phyloP scores from a whole-genome alignment of 2,329 filamentous ascomycete species.

The Leptographium wingfieldii region DNA sequence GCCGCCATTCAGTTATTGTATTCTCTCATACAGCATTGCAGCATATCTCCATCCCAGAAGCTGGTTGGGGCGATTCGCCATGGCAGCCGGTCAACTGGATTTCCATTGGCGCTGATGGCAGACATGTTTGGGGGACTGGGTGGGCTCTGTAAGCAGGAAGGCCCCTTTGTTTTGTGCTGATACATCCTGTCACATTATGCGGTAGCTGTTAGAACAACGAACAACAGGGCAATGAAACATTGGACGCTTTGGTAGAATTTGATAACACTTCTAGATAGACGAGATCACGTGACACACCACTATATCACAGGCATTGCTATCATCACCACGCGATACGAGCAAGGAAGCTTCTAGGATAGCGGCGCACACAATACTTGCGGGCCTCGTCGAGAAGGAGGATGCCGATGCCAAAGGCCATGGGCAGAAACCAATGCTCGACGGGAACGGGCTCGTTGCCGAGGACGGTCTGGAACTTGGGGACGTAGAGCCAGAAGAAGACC shows the following conservation, averaged over 20 bases:
- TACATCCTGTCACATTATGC: background rate
- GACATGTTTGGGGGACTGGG: too few relatives aligned
- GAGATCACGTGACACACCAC: too few relatives aligned
- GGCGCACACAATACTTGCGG: conserved; percentile 50
- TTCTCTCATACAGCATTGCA: background rate
- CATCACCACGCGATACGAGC: conserved; percentile 50
- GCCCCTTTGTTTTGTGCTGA: background rate
- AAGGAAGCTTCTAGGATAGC: conserved; percentile 41
- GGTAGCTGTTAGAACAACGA: too few relatives aligned
- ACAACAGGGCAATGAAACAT: too few relatives aligned
- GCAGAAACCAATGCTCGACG: conserved; percentile 64
- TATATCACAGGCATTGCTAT: too few relatives aligned
- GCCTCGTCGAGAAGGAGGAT: conserved; percentile 54
- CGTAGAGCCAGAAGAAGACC: conserved; percentile 58
- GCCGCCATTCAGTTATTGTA: background rate
- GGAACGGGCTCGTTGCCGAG: conserved; percentile 52
- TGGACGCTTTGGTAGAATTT: too few relatives aligned
- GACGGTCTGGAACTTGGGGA: conserved; percentile 48
- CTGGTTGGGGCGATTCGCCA: background rate
- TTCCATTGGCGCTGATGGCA: background rate
- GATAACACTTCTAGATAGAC: too few relatives aligned
- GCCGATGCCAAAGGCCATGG: conserved; percentile 56
- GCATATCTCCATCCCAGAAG: background rate
- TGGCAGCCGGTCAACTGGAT: background rate
- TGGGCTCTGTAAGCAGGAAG: too few relatives aligned